These are phyloP conservation scores for Apiotrichum sp. DNA, from an alignment of 1,284 basidiomycete genomes.

Conservation along the genomic window DNA sequence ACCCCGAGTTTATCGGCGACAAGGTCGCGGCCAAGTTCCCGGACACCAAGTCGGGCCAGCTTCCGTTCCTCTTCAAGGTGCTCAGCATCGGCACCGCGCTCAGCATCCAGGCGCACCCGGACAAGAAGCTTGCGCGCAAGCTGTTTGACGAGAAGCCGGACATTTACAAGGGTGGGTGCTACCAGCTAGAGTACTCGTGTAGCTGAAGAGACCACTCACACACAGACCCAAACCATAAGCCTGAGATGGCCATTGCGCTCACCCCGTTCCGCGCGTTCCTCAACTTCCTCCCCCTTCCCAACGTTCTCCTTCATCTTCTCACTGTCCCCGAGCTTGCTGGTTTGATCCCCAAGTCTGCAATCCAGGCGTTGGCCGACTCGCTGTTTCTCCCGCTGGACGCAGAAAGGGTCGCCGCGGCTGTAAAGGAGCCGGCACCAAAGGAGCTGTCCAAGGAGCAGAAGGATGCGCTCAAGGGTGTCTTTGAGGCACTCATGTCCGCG, in stretches of 20 bases:
- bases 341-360: conserved; percentile 56
- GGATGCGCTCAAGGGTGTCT: conserved; percentile 63
- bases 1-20: conserved; percentile 65
- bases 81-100: conserved; percentile 90
- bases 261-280: conserved; percentile 78
- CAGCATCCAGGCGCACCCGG: conserved; percentile 95
- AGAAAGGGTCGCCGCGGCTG: conserved; percentile 13
- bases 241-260: conserved; percentile 95
- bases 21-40: conserved; percentile 59
- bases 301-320: conserved; percentile 59
- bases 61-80: conserved; percentile 92
- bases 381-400: conserved; percentile 44
- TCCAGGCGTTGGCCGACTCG: conserved; percentile 54
- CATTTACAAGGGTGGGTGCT: conserved; percentile 74
- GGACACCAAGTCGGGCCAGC: conserved; percentile 59
- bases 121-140: conserved; percentile 76
- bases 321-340: conserved; percentile 70
- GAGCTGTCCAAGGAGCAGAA: conserved; percentile 50
- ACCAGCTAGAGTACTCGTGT: background rate
- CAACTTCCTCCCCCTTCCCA: conserved; percentile 50
- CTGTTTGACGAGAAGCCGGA: conserved; percentile 70
- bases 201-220: background rate
- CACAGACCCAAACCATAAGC: conserved; percentile 50
- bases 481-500: conserved; percentile 75
- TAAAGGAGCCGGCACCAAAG: conserved; percentile 9